Percentiles rank a stretch among this genome's conserved stretches.
Conservation (phyloP, 352 stramenopile genomes). For the Albugo candida region DNA sequence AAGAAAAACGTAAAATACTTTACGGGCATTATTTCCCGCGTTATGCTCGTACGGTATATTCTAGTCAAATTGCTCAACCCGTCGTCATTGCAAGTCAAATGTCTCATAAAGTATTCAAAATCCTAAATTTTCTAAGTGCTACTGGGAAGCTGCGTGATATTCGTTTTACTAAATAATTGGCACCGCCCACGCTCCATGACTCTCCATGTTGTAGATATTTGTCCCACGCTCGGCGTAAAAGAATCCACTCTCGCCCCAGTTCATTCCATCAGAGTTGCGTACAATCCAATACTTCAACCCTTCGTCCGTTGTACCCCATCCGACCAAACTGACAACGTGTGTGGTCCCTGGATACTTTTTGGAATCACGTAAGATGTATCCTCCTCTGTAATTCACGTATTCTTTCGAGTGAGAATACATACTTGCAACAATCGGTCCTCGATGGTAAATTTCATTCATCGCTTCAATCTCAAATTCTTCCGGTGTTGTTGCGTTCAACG, state of each 20-base stretch:
- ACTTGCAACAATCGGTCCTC: conserved; percentile 86
- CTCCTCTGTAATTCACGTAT: conserved; percentile 79
- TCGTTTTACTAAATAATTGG: conserved; percentile 23
- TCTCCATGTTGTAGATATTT: conserved; percentile 67
- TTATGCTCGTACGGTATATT: too few species aligned
- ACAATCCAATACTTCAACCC: conserved; percentile 92
- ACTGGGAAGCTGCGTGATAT: too few species aligned
- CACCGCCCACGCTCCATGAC: conserved; percentile 47
- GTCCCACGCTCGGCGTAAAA: conserved; percentile 44
- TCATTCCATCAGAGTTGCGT: conserved; percentile 80
- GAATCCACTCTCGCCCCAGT: conserved; percentile 54
- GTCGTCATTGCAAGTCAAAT: too few species aligned
- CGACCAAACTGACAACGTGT: conserved; percentile 90
- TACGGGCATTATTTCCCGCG: too few species aligned
- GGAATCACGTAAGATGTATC: conserved; percentile 78
- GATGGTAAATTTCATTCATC: conserved; percentile 93
- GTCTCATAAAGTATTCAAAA: too few species aligned
- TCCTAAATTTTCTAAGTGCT: too few species aligned
- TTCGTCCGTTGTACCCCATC: conserved; percentile 79
- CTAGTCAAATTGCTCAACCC: too few species aligned
- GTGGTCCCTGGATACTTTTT: conserved; percentile 51
- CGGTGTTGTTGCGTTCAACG: conserved; percentile 43
- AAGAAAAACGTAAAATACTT: too few species aligned
- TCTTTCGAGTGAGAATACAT: conserved; percentile 70
- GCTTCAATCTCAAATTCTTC: conserved; percentile 48